Conservation (phyloP, 176 grass and related monocot genomes). For the Rhipidocladum racemiflorum region DNA sequence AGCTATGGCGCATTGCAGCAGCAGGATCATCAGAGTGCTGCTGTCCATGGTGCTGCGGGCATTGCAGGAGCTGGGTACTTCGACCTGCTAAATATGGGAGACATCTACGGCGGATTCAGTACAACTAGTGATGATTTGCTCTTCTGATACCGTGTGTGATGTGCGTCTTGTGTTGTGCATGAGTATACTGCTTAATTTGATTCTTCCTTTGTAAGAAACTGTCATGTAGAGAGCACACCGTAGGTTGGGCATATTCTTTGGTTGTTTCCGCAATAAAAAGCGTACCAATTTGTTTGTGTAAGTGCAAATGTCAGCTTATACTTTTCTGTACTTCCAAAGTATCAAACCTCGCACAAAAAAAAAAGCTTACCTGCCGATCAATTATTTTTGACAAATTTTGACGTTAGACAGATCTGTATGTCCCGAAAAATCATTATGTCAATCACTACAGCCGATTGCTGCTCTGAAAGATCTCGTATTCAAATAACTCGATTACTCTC, state of each 20-base stretch:
- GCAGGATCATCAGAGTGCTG: conserved; percentile 22
- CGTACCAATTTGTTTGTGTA: conserved; percentile 28
- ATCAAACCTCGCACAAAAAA: not conserved
- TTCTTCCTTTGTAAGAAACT: conserved; percentile 41
- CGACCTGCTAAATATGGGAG: conserved; percentile 69
- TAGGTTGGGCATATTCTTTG: conserved; percentile 55
- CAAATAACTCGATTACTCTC: not conserved
- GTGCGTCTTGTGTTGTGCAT: conserved; percentile 24
- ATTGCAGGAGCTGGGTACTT: conserved; percentile 53
- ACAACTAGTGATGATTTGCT: conserved; percentile 53
- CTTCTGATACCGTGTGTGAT: conserved; percentile 42
- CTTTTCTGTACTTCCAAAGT: not conserved
- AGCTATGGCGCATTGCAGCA: conserved; percentile 40
- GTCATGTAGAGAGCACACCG: conserved; percentile 24
- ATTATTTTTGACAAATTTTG: not conserved
- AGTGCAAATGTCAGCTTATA: conserved; percentile 12
- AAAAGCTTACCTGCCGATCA: not conserved
- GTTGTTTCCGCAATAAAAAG: conserved; percentile 36
- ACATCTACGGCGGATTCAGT: conserved; percentile 53
- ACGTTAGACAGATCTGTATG: not conserved
- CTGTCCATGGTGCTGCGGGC: not conserved
- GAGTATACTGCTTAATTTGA: conserved; percentile 27
- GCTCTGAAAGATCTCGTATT: not conserved
- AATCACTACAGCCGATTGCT: not conserved
- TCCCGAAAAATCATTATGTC: not conserved